Conservation (phyloP, 2,329 filamentous ascomycete species). For the Boeremia exigua region DNA sequence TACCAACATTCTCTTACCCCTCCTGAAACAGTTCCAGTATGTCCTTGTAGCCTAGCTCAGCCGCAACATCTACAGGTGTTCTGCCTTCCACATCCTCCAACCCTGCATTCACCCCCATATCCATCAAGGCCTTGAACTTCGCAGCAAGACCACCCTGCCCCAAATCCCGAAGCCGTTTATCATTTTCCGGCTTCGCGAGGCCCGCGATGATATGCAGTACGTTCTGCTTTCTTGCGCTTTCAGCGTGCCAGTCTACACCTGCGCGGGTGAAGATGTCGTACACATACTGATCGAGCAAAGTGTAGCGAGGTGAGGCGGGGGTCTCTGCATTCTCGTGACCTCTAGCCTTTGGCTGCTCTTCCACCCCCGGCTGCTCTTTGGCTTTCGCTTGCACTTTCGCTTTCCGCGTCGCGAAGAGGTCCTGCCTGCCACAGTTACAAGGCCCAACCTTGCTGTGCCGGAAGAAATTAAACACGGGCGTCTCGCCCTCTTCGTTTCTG, state of each 20-base stretch:
- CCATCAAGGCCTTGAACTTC: not conserved
- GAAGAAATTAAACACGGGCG: not conserved
- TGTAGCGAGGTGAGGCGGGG: not conserved
- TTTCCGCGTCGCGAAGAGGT: not conserved
- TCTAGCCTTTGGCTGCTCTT: too few relatives aligned
- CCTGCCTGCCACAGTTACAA: not conserved
- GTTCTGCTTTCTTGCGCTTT: not conserved
- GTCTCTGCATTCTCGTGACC: not conserved
- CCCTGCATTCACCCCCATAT: not conserved
- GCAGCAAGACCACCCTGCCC: not conserved
- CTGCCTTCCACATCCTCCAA: not conserved
- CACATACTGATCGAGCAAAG: not conserved
- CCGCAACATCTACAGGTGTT: not conserved
- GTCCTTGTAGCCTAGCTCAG: not conserved
- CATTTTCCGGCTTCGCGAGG: not conserved
- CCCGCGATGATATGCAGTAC: not conserved
- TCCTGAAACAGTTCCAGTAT: not conserved
- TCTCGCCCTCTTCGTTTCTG: not conserved
- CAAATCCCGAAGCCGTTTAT: not conserved
- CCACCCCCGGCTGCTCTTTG: too few relatives aligned
- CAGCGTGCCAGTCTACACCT: not conserved
- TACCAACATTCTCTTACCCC: too few relatives aligned
- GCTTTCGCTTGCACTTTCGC: too few relatives aligned
- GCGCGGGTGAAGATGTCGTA: not conserved
- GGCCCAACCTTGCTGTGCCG: not conserved